phyloP scores from a whole-genome alignment of 495 filamentous ascomycete genomes.

The Corynascus novoguineensis region DNA sequence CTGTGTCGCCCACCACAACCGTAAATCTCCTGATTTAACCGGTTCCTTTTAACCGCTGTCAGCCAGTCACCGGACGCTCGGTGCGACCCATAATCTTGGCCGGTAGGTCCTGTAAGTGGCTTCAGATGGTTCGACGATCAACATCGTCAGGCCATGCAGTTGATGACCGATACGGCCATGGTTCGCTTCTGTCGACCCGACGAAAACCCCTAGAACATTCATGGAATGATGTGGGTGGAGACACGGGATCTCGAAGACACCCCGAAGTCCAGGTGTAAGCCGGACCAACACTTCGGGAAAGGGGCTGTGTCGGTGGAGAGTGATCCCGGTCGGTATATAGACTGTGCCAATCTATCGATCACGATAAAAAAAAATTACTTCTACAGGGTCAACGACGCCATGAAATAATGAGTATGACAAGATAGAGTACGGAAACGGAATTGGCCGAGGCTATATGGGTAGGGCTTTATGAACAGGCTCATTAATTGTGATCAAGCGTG shows the following conservation, averaged over 20 bases:
- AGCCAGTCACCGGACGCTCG: background rate
- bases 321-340: too few relatives aligned
- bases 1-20: background rate
- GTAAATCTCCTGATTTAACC: constrained; percentile 5
- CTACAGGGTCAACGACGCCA: too few relatives aligned
- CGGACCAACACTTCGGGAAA: too few relatives aligned
- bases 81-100: background rate
- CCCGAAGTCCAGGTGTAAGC: too few relatives aligned
- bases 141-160: background rate
- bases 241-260: background rate
- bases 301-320: too few relatives aligned
- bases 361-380: too few relatives aligned
- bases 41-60: constrained; percentile 11
- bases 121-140: constrained; percentile 4
- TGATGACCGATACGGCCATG: background rate
- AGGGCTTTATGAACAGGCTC: too few relatives aligned
- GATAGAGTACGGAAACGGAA: too few relatives aligned
- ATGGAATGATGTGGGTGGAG: background rate
- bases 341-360: too few relatives aligned
- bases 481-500: too few relatives aligned
- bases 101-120: background rate
- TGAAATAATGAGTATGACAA: too few relatives aligned
- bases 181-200: background rate
- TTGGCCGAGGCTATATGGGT: too few relatives aligned
- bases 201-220: background rate